phyloP scores from a whole-genome alignment of 768 basidiomycete genomes.

The Grammothele lineata region DNA sequence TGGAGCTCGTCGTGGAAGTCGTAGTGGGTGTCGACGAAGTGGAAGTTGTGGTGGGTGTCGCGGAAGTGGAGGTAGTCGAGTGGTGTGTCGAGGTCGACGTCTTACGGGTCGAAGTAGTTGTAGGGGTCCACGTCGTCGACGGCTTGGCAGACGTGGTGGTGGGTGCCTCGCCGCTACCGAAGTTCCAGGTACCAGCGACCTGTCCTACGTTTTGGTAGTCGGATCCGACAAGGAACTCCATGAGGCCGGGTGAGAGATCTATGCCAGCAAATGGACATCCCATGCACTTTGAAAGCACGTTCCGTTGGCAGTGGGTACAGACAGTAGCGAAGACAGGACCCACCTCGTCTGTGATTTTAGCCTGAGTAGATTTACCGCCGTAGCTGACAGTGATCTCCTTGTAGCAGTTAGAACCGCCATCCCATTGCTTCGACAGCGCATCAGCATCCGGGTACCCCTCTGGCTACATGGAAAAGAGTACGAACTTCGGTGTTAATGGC shows the following conservation, averaged over 20 bases:
- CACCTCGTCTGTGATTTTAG: conserved; percentile 62
- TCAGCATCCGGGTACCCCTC: no score
- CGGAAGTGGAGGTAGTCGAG: conserved; percentile 10
- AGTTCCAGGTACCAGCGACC: conserved; percentile 59
- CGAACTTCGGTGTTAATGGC: conserved; percentile 34
- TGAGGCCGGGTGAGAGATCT: conserved; percentile 56
- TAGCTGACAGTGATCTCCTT: conserved; percentile 57
- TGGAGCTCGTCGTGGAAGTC: conserved; percentile 4
- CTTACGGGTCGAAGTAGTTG: conserved; percentile 1
- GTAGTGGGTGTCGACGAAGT: conserved; percentile 6
- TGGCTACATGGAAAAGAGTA: not conserved
- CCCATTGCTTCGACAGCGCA: no score
- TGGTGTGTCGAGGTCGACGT: not conserved
- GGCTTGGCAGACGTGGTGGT: conserved; percentile 5
- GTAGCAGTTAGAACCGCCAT: conserved; percentile 46
- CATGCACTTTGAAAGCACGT: conserved; percentile 44
- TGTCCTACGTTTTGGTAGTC: conserved; percentile 46
- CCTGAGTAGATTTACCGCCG: conserved; percentile 51
- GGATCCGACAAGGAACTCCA: conserved; percentile 43
- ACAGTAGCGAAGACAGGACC: conserved; percentile 14
- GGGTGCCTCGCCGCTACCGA: conserved; percentile 29
- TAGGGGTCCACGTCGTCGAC: conserved; percentile 4
- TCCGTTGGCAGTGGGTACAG: not conserved
- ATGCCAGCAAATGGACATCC: conserved; percentile 58
- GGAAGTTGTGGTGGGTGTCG: conserved; percentile 7